Percentiles rank a stretch among this genome's conserved stretches.
phyloP scores from a whole-genome alignment of 129 eudicot species.

The Erigeron canadensis region DNA sequence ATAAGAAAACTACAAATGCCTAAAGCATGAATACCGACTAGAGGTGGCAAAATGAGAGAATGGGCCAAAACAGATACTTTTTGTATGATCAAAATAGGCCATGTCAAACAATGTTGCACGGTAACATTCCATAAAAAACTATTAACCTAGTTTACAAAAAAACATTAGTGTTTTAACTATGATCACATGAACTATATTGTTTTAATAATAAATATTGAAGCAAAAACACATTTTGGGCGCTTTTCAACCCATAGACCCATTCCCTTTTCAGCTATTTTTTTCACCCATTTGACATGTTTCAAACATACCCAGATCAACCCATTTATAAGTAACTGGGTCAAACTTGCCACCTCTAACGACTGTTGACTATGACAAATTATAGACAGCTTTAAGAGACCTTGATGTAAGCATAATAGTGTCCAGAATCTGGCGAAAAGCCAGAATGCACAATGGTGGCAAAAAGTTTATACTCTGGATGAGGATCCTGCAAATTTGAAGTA shows the following conservation, averaged over 20 bases:
- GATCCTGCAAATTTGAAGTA: constrained; percentile 57
- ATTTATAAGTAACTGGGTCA: constrained; percentile 1
- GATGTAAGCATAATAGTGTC: constrained; percentile 95
- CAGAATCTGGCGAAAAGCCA: constrained; percentile 91
- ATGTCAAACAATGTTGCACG: not conserved
- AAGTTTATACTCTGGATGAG: constrained; percentile 77
- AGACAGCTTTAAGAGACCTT: constrained; percentile 51
- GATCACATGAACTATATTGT: not conserved
- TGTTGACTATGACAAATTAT: constrained; percentile 16
- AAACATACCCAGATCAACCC: not conserved
- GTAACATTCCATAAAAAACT: not conserved
- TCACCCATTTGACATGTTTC: not conserved
- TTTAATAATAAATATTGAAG: not conserved
- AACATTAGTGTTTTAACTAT: not conserved
- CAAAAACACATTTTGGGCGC: not conserved
- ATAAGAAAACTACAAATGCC: constrained; percentile 19
- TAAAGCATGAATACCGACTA: not conserved
- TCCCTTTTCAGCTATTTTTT: not conserved
- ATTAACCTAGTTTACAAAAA: not conserved
- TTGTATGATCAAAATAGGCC: not conserved
- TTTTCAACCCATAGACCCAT: constrained; percentile 1
- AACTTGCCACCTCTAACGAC: not conserved
- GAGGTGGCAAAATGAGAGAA: not conserved
- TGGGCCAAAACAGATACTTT: not conserved
- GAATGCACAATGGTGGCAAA: constrained; percentile 96